Percentiles rank a stretch among this genome's conserved stretches.
These are phyloP conservation scores for Globisporangium paroecandrum DNA, from an alignment of 352 stramenopile species.

Conservation along the genomic window DNA sequence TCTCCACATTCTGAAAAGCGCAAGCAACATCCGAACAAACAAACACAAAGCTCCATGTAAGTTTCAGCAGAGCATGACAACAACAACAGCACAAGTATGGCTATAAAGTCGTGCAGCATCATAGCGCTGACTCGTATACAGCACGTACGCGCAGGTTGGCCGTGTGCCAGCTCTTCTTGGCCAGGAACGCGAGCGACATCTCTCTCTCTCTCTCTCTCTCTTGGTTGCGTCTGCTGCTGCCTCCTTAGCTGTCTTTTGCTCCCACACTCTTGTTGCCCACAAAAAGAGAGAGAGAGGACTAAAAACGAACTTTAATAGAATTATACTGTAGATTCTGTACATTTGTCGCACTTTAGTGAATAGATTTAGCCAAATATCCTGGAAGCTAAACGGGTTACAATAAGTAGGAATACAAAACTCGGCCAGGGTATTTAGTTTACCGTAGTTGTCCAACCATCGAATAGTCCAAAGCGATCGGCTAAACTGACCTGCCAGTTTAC, in stretches of 20 bases:
- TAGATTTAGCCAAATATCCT: too few species aligned
- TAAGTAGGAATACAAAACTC: too few species aligned
- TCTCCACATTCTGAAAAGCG: constrained; percentile 92
- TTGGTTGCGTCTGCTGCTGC: not conserved
- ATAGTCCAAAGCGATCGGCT: not conserved
- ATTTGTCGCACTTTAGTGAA: not conserved
- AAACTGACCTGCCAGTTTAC: not conserved
- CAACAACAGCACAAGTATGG: not conserved
- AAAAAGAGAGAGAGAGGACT: not conserved
- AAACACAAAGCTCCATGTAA: constrained; percentile 9
- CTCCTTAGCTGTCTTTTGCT: not conserved
- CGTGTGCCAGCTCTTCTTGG: constrained; percentile 98
- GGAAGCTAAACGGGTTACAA: too few species aligned
- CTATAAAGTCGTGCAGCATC: not conserved
- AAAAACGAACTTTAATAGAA: not conserved
- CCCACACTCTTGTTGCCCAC: not conserved
- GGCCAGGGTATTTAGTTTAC: too few species aligned
- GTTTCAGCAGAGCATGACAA: too few species aligned
- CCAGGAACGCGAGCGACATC: constrained; percentile 91
- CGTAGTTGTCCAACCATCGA: too few species aligned
- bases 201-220: constrained; percentile 8
- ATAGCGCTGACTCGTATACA: not conserved
- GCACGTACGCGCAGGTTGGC: constrained; percentile 87
- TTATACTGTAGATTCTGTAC: not conserved
- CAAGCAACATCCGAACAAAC: constrained; percentile 8